Conservation (phyloP, 768 basidiomycete species). For the Ramaria rubella region DNA sequence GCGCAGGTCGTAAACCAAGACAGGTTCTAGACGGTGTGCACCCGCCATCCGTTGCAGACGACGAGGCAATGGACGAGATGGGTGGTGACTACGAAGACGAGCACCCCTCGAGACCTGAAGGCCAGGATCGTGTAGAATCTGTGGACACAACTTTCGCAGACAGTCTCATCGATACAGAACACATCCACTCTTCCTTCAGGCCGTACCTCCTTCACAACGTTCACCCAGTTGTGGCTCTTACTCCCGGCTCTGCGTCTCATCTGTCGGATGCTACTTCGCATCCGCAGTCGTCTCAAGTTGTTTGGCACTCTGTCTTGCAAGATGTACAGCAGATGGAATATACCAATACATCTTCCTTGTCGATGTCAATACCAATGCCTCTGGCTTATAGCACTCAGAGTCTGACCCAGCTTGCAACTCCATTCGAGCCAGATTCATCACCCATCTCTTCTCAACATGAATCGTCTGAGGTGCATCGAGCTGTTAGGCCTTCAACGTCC, state of each 20-base stretch:
- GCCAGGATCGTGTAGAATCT: neutral
- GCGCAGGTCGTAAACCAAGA: conserved; percentile 9
- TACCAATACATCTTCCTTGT: neutral
- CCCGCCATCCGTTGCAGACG: neutral
- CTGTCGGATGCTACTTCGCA: neutral
- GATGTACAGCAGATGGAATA: neutral
- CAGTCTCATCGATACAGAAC: neutral
- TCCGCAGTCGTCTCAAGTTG: neutral
- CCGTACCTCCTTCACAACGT: neutral
- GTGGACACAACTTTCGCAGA: neutral
- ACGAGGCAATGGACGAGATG: neutral
- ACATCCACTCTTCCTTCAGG: neutral
- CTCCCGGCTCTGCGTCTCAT: neutral
- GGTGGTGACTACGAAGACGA: neutral
- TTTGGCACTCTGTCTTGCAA: neutral
- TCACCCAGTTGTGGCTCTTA: neutral
- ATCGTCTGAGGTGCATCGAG: too few relatives aligned
- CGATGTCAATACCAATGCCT: too few relatives aligned
- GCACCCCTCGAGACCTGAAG: neutral
- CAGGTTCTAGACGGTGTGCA: neutral
- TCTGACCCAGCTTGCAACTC: too few relatives aligned
- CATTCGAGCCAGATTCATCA: too few relatives aligned
- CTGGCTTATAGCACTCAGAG: too few relatives aligned
- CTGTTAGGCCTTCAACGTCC: too few relatives aligned
- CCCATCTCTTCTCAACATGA: too few relatives aligned